These are phyloP conservation scores for Aspergillus melleus DNA, from an alignment of 2,329 filamentous ascomycete species.

Conservation along the genomic window DNA sequence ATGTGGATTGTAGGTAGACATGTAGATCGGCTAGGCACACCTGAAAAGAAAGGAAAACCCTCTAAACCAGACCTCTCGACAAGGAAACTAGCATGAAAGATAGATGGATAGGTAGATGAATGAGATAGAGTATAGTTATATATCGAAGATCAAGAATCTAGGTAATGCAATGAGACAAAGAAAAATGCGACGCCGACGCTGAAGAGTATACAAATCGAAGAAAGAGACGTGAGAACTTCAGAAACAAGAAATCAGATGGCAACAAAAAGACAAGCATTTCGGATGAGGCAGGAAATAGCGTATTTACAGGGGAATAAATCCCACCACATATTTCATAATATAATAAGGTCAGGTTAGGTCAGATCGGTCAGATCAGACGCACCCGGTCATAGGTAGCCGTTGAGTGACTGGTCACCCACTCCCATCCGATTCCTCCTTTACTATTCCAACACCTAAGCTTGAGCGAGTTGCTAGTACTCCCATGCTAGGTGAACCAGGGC, in stretches of 20 bases:
- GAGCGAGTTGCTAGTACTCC: neutral
- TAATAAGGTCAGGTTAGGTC: neutral
- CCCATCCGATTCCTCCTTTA: neutral
- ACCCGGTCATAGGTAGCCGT: too few relatives aligned
- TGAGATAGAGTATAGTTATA: too few relatives aligned
- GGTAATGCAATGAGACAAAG: neutral
- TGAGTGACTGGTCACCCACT: neutral
- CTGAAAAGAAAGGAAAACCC: too few relatives aligned
- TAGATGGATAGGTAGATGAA: too few relatives aligned
- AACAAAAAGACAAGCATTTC: neutral
- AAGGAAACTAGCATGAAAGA: too few relatives aligned
- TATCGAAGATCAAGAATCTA: slow-evolving; percentile 3
- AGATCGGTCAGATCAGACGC: too few relatives aligned
- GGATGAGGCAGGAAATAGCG: neutral
- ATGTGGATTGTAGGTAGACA: too few relatives aligned
- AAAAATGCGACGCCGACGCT: slow-evolving; percentile 20
- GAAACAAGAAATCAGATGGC: neutral
- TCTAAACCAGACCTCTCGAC: too few relatives aligned
- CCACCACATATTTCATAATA: neutral
- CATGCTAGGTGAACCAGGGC: neutral
- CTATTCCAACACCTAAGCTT: neutral
- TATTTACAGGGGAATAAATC: slow-evolving; percentile 6
- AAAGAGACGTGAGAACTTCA: neutral
- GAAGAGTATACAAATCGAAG: slow-evolving; percentile 15
- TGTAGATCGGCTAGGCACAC: too few relatives aligned